A percentile compares a stretch with the other conserved stretches of the same genome.
Conservation (phyloP, 2,329 filamentous ascomycete species). For the Colletotrichum cuscutae region DNA sequence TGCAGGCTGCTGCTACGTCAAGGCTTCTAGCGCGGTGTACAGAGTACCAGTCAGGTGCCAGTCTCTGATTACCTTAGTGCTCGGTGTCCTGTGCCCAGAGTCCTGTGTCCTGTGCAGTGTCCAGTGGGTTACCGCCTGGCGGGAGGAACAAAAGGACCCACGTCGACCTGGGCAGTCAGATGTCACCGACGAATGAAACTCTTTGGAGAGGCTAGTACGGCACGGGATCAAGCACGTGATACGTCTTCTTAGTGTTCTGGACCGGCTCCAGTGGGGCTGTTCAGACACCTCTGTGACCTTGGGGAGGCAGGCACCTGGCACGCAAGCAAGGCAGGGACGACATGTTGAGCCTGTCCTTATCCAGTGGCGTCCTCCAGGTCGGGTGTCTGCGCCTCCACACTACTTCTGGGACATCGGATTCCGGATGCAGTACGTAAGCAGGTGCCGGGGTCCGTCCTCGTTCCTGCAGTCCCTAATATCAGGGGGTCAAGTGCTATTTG, state of each 20-base stretch:
- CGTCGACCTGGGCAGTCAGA: conserved; percentile 3
- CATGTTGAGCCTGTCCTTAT: background rate
- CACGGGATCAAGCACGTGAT: conserved; percentile 16
- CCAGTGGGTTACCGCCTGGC: conserved; percentile 1
- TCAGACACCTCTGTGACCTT: background rate
- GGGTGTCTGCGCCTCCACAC: background rate
- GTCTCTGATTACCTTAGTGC: conserved; percentile 7
- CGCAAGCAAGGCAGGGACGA: no score
- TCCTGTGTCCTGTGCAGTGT: conserved; percentile 9
- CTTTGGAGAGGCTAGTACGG: background rate
- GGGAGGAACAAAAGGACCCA: conserved; percentile 26
- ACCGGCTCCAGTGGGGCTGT: conserved; percentile 1
- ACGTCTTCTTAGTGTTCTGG: background rate
- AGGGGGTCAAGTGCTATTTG: background rate
- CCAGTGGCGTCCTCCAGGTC: background rate
- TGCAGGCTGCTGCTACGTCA: conserved; percentile 35
- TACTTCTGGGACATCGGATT: background rate
- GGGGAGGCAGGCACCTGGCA: no score
- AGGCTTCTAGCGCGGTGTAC: conserved; percentile 25
- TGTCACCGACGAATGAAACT: conserved; percentile 31
- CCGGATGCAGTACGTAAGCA: conserved; percentile 16
- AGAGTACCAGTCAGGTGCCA: conserved; percentile 1
- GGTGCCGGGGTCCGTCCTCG: background rate
- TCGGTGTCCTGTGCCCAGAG: conserved; percentile 21
- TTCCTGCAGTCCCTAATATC: conserved; percentile 17